Percentiles rank a stretch among this genome's conserved stretches.
phyloP scores from a whole-genome alignment of 1,284 basidiomycete genomes.

The Exobasidium cylindrosporum region DNA sequence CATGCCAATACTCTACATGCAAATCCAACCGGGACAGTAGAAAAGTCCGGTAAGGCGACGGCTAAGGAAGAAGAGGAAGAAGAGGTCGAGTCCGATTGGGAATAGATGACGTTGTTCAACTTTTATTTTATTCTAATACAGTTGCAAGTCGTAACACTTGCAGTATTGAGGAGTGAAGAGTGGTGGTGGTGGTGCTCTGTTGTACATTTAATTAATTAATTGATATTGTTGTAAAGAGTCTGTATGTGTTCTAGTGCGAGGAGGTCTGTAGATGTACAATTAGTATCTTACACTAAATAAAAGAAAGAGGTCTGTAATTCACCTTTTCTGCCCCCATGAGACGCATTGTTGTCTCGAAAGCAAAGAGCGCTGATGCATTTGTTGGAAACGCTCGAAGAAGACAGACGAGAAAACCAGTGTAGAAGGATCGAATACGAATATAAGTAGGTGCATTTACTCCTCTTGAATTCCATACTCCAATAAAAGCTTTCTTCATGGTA shows the following conservation, averaged over 20 bases:
- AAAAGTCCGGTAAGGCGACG: slow-evolving; percentile 1
- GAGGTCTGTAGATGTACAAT: background rate
- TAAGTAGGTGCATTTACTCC: slow-evolving; percentile 18
- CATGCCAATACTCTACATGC: background rate
- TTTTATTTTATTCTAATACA: no score
- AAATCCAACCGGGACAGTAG: background rate
- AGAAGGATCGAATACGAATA: slow-evolving; percentile 26
- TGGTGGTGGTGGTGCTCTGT: background rate
- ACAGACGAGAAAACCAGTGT: slow-evolving; percentile 46
- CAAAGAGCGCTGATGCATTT: slow-evolving; percentile 47
- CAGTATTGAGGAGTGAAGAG: no score
- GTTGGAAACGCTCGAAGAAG: slow-evolving; percentile 50
- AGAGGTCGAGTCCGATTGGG: slow-evolving; percentile 42
- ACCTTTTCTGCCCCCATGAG: slow-evolving; percentile 46
- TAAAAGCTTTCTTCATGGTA: slow-evolving; percentile 25
- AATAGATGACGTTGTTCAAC: no score
- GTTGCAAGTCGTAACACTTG: no score
- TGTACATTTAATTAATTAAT: background rate
- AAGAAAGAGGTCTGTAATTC: background rate
- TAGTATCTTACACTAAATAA: background rate
- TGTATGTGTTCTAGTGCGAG: background rate
- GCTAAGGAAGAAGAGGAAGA: slow-evolving; percentile 18
- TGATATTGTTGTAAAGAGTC: no score
- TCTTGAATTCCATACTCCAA: slow-evolving; percentile 29
- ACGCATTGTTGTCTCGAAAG: slow-evolving; percentile 48